A percentile compares a stretch with the other conserved stretches of the same genome.
Evolutionary conservation across 2,329 filamentous ascomycete genomes (phyloP).

Genomic region (Aspergillus udagawae): DNA sequence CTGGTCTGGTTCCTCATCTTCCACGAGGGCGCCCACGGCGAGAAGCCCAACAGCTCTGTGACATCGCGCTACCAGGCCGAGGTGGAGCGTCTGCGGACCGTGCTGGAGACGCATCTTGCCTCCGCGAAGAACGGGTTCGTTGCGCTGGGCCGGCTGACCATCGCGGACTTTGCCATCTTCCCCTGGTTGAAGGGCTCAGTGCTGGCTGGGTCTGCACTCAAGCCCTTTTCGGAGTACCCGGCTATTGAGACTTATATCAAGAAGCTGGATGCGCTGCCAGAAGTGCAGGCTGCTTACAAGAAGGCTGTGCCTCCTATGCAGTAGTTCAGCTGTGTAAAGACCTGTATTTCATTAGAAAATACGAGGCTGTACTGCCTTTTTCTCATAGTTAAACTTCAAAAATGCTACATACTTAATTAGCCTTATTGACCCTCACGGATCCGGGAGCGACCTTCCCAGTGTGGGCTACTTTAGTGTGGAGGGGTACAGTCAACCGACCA

Average conservation of each 20-base stretch:
- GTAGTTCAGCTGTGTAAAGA: neutral
- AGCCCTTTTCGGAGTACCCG: neutral
- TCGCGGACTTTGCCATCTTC: conserved; percentile 8
- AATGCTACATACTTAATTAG: no score
- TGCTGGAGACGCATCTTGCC: conserved; percentile 6
- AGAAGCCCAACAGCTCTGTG: conserved; percentile 3
- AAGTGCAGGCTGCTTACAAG: neutral
- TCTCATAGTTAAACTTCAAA: no score
- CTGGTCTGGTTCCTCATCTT: conserved; percentile 6
- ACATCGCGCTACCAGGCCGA: conserved; percentile 7
- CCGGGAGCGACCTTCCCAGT: no score
- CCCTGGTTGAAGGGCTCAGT: conserved; percentile 6
- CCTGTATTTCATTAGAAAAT: no score
- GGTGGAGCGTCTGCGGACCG: conserved; percentile 5
- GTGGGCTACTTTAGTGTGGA: no score
- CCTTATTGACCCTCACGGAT: no score
- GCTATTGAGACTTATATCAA: neutral
- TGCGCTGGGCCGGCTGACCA: conserved; percentile 5
- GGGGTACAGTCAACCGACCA: no score
- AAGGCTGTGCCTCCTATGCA: neutral
- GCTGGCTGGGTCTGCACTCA: conserved; percentile 1
- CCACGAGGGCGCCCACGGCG: conserved; percentile 7
- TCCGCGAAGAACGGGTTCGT: conserved; percentile 4
- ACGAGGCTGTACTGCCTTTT: no score
- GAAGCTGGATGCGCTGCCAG: neutral